These are phyloP conservation scores for Geranium incanum DNA, from an alignment of 441 rosid species.

Conservation along the genomic window DNA sequence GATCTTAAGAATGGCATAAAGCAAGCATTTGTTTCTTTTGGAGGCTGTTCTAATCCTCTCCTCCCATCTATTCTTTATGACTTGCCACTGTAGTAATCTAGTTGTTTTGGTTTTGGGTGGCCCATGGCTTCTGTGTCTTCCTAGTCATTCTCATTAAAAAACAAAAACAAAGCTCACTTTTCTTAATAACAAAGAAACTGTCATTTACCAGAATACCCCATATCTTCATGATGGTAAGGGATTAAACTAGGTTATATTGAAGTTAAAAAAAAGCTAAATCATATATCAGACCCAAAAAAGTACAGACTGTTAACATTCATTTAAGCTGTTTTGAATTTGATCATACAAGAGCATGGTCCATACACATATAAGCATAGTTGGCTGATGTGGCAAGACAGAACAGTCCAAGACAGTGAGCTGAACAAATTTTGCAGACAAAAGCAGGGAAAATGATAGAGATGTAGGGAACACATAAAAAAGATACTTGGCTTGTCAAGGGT, in stretches of 20 bases:
- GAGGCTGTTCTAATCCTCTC: conserved; percentile 29
- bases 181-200: conserved; percentile 72
- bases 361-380: conserved; percentile 30
- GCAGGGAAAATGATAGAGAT: conserved; percentile 37
- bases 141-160: conserved; percentile 26
- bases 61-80: conserved; percentile 36
- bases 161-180: conserved; percentile 35
- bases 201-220: conserved; percentile 34
- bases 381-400: conserved; percentile 31
- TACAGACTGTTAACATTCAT: conserved; percentile 15
- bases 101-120: conserved; percentile 3
- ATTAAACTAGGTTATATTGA: conserved; percentile 10
- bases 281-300: conserved; percentile 14
- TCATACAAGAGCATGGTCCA: neutral
- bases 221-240: conserved; percentile 6
- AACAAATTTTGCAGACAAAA: conserved; percentile 31
- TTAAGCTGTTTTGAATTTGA: neutral
- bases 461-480: conserved; percentile 42
- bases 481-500: conserved; percentile 69
- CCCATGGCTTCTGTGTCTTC: conserved; percentile 24
- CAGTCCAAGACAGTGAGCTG: conserved; percentile 25
- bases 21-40: conserved; percentile 56
- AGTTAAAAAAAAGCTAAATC: conserved; percentile 11
- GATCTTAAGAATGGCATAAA: conserved; percentile 53
- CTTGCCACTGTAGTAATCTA: conserved; percentile 12